phyloP scores from a whole-genome alignment of 2,329 filamentous ascomycete species.

The Neopestalotiopsis rosae region DNA sequence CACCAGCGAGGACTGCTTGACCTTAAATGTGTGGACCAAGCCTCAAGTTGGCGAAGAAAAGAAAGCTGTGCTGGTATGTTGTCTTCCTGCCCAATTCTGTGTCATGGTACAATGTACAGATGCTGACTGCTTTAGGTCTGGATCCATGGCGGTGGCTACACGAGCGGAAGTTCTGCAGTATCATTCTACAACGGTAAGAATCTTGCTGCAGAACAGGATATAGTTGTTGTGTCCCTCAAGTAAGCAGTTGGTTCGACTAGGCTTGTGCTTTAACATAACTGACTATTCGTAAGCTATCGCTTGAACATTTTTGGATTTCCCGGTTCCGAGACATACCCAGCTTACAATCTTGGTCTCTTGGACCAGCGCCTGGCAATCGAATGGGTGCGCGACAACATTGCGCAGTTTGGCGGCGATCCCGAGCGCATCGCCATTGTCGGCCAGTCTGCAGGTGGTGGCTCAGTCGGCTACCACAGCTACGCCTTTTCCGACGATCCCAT shows the following conservation, averaged over 20 bases:
- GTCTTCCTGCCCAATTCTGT: not conserved
- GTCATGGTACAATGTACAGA: not conserved
- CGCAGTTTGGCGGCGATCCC: conserved; percentile 39
- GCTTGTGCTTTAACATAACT: too few species aligned
- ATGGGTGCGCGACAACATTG: conserved; percentile 55
- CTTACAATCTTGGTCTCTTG: conserved; percentile 46
- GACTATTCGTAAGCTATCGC: conserved; percentile 2
- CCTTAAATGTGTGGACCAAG: conserved; percentile 43
- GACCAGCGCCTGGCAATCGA: conserved; percentile 60
- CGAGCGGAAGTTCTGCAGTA: not conserved
- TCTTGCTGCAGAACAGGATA: conserved; percentile 12
- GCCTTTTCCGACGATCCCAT: conserved; percentile 12
- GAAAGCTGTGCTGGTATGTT: conserved; percentile 12
- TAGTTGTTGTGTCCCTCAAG: conserved; percentile 13
- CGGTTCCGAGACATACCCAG: conserved; percentile 35
- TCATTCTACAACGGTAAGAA: conserved; percentile 14
- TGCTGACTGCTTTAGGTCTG: not conserved
- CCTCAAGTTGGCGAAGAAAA: conserved; percentile 3
- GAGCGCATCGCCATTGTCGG: conserved; percentile 30
- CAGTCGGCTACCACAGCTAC: conserved; percentile 11
- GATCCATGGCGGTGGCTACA: conserved; percentile 14
- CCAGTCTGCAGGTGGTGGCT: conserved; percentile 15
- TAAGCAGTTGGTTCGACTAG: not conserved
- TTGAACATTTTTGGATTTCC: conserved; percentile 19
- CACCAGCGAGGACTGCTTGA: conserved; percentile 37